Percentiles rank a stretch among this genome's conserved stretches.
These are phyloP conservation scores for Ophiostoma sp. DNA, from an alignment of 2,329 filamentous ascomycete genomes.

Conservation along the genomic window DNA sequence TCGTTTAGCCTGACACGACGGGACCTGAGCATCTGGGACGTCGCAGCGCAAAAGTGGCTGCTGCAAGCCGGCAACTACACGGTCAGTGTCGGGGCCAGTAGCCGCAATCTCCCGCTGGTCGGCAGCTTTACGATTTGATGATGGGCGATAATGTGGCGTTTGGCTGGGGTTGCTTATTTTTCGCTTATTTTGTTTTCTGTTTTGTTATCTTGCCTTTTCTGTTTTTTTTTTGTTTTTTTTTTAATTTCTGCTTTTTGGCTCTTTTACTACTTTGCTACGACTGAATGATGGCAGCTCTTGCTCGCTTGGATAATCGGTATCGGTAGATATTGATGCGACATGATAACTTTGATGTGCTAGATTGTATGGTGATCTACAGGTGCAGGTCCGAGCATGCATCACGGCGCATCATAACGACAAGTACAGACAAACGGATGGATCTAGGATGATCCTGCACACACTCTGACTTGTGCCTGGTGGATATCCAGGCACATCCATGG, in stretches of 20 bases:
- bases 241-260: neutral
- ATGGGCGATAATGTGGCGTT: neutral
- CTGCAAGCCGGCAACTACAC: constrained; percentile 41
- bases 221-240: neutral
- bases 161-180: neutral
- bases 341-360: too few relatives aligned
- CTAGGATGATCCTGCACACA: neutral
- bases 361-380: neutral
- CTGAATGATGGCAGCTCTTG: neutral
- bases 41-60: constrained; percentile 55
- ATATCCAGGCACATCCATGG: too few relatives aligned
- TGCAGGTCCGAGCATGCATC: neutral
- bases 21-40: constrained; percentile 64
- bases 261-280: neutral
- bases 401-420: neutral
- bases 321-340: too few relatives aligned
- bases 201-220: neutral
- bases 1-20: constrained; percentile 53
- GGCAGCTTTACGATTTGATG: constrained; percentile 34
- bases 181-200: neutral
- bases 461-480: neutral
- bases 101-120: constrained; percentile 38
- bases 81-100: constrained; percentile 43
- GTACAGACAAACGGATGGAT: neutral
- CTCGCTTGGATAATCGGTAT: neutral